phyloP scores from a whole-genome alignment of 768 basidiomycete genomes.

The Psilocybe tampanensis region DNA sequence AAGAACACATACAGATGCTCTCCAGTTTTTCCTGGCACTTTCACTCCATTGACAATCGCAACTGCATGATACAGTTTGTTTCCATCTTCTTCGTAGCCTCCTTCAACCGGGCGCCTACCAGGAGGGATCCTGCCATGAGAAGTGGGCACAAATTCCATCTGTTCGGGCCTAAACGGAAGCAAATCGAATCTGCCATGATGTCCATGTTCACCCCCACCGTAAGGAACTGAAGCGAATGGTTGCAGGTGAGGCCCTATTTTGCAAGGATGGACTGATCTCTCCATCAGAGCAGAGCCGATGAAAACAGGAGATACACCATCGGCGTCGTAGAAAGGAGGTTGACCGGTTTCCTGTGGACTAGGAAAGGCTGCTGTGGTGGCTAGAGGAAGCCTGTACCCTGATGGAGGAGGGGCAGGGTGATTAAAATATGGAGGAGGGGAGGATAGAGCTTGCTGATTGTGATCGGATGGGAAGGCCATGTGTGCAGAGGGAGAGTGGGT shows the following conservation, averaged over 20 bases:
- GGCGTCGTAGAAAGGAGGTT: slow-evolving; percentile 55
- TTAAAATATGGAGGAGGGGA: slow-evolving; percentile 15
- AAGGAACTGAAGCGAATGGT: slow-evolving; percentile 58
- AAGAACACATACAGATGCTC: slow-evolving; percentile 59
- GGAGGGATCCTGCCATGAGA: slow-evolving; percentile 60
- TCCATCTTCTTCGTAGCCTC: slow-evolving; percentile 75
- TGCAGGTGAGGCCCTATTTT: slow-evolving; percentile 70
- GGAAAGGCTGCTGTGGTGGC: slow-evolving; percentile 49
- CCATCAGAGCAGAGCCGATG: slow-evolving; percentile 74
- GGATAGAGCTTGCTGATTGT: neutral
- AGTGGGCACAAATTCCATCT: slow-evolving; percentile 78
- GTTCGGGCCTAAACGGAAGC: slow-evolving; percentile 62
- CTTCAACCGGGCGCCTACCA: slow-evolving; percentile 64
- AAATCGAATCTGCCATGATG: slow-evolving; percentile 76
- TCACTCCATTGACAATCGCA: slow-evolving; percentile 48
- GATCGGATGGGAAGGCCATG: neutral
- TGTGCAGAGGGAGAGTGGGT: neutral
- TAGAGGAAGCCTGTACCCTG: slow-evolving; percentile 68
- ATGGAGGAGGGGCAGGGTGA: slow-evolving; percentile 46
- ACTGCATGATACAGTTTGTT: slow-evolving; percentile 69
- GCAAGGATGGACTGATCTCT: slow-evolving; percentile 76
- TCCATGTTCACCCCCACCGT: slow-evolving; percentile 58
- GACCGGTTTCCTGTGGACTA: slow-evolving; percentile 39
- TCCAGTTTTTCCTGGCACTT: slow-evolving; percentile 76
- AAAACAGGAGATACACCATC: slow-evolving; percentile 63